Base-by-base conservation (phyloP, 768 basidiomycete genomes). In the Tulasnella sp. region DNA sequence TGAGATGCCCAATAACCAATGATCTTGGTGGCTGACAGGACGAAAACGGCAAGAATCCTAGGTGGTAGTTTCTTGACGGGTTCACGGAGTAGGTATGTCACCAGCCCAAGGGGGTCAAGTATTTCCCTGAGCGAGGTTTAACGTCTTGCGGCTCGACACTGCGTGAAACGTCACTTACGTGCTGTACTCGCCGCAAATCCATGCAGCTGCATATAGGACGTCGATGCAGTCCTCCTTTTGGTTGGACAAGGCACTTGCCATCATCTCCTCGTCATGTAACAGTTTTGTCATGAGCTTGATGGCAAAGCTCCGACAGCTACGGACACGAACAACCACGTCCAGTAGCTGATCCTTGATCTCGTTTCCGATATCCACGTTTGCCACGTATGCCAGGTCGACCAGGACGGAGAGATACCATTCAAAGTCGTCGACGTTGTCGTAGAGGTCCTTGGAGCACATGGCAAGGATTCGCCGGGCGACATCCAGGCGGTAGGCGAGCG, bases 401-500 rank as follows among this genome's bases (percentile, higher is more conserved):
- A 98, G 80, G 6, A 93, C 90, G 4, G 94, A 96, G 19, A 98
- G 76, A 68, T 91, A 96, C 94, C 96, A 99, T 66, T 97, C 89
- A 66, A 98, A 98, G 70, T 97, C 93, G 42, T 77, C 75, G 25
- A 99, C 76, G 64, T 91, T 85, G 51, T 83, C 82, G 67, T 94
- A 98, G 19, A 83, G 85, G 35, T 81, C 81, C 55, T 80, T 77
- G 2, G 88, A 85, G 57, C 88, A 84, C 63, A 98, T 86, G n/a
- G 74, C 71, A n/a, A 98, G 75, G 60, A 98, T 86, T 15, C 81
- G 77, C 62, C 85, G 81, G 7, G 87, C 77, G 31, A 98, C 78
- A 40, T 82, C 79, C 19, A 91, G 75, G 15, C 96, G 86, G 66
- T 98, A 98, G 2, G 87, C 82, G 0, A 87, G 76, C 0, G 88